Evolutionary conservation across 306 rosid species (phyloP).

Genomic region (Trifolium pratense): DNA sequence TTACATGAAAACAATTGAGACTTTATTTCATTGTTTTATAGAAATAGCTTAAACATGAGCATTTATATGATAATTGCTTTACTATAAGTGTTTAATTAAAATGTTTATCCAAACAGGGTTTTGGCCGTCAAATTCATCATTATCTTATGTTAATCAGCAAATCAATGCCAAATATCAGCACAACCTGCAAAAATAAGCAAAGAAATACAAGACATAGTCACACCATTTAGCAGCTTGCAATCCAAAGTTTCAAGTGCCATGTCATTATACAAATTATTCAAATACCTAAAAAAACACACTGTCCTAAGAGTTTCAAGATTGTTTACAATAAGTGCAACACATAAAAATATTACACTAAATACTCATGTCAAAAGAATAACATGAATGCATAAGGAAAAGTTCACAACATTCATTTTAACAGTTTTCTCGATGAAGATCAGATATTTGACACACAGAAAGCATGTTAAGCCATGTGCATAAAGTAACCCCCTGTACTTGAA

Average conservation of each 20-base stretch:
- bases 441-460: slow-evolving; percentile 57
- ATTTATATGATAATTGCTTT: too few relatives aligned
- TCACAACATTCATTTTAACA: slow-evolving; percentile 43
- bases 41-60: too few relatives aligned
- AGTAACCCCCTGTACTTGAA: slow-evolving; percentile 51
- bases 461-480: slow-evolving; percentile 58
- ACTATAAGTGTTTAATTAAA: too few relatives aligned
- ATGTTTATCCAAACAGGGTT: too few relatives aligned
- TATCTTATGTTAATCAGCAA: not conserved
- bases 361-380: slow-evolving; percentile 35
- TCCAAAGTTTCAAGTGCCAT: slow-evolving; percentile 35
- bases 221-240: slow-evolving; percentile 6
- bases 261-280: slow-evolving; percentile 50
- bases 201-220: slow-evolving; percentile 13
- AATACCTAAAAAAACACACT: slow-evolving; percentile 41
- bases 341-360: slow-evolving; percentile 35
- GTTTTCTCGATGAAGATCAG: slow-evolving; percentile 54
- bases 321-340: slow-evolving; percentile 41
- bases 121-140: not conserved
- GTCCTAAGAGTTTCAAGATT: slow-evolving; percentile 38
- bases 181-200: slow-evolving; percentile 20
- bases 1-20: not conserved
- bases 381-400: slow-evolving; percentile 34
- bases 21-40: not conserved
- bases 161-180: slow-evolving; percentile 15